Percentiles rank a stretch among this genome's conserved stretches.
Evolutionary conservation across 2,329 filamentous ascomycete species (phyloP).

Genomic region (Pseudogymnoascus verrucosus): DNA sequence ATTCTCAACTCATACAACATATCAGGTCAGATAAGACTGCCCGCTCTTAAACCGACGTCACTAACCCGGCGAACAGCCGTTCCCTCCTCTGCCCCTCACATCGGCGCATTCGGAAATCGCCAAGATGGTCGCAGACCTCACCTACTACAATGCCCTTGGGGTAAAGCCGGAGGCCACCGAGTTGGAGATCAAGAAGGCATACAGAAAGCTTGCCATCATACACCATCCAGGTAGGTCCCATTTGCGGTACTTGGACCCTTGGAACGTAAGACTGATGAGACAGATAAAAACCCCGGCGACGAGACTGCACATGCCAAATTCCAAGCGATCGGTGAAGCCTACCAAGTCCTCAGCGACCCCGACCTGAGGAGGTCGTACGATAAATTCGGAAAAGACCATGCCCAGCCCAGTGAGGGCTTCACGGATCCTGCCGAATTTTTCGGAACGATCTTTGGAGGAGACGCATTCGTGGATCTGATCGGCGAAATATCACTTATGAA

Average conservation of each 20-base stretch:
- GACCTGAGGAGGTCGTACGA: slow-evolving; percentile 89
- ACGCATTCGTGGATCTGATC: slow-evolving; percentile 93
- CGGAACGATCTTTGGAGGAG: slow-evolving; percentile 94
- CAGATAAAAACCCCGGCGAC: slow-evolving; percentile 97
- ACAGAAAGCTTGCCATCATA: slow-evolving; percentile 87
- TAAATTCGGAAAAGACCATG: slow-evolving; percentile 92
- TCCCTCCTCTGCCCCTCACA: not conserved
- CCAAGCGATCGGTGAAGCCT: slow-evolving; percentile 71
- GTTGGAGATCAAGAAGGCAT: slow-evolving; percentile 94
- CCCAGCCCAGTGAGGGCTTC: slow-evolving; percentile 85
- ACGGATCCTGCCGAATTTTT: slow-evolving; percentile 97
- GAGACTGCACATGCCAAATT: slow-evolving; percentile 91
- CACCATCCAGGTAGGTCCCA: slow-evolving; percentile 50
- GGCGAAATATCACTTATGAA: slow-evolving; percentile 98
- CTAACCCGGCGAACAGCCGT: not conserved
- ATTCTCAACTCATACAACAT: not conserved
- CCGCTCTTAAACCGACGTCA: not conserved
- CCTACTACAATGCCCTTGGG: slow-evolving; percentile 81
- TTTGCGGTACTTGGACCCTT: slow-evolving; percentile 7
- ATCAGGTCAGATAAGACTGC: not conserved
- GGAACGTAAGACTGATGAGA: slow-evolving; percentile 15
- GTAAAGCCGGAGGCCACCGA: slow-evolving; percentile 79
- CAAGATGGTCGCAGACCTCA: slow-evolving; percentile 75
- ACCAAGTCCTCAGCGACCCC: slow-evolving; percentile 76
- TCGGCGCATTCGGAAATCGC: slow-evolving; percentile 7